Evolutionary conservation across 305 asterid species (phyloP), one percentile per base, ranked within the genome.

Genomic region (Fraxinus paxiana): DNA sequence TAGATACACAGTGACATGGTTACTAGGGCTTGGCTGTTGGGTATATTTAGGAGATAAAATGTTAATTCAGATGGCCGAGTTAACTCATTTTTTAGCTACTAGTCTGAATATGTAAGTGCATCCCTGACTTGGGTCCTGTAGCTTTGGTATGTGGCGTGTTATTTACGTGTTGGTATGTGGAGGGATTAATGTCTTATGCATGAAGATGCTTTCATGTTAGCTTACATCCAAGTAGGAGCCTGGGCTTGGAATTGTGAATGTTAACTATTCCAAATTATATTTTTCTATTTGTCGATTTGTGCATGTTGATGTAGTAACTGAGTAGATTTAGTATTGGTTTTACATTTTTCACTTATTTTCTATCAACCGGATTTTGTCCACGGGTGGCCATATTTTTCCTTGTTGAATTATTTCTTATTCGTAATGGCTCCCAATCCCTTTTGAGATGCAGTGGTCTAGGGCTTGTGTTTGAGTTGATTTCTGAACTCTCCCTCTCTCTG

Each of bases 41-140:
- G 74, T 67, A 15, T 67, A 67, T 74, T 38, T 54, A 80, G 51
- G 67, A 73, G 75, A 43, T 18, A 28, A 10, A 70, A 46, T 56
- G 13, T 18, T 41, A 67, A 26, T 46, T 6, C 7, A 30, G 10
- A 79, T 79, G 51, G 38, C 17, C 15, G 26, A 37, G 10, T 37
- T 35, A 72, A 20, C 28, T 10, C n/a, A 2, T 33, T 18, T 72
- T 9, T 18, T 22, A 20, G 34, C 37, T 71, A 2, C 59, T 48
- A 2, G 2, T 17, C 37, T 35, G 37, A 48, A 51, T 51, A 33
- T 7, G 30, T n/a, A 0, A 59, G 30, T 54, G 65, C 30, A 20
- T 22, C 15, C 69, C 30, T 18, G 3, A 59, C 30, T 59, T 22
- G 15, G 1, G 26, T 22, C 69, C 28, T 59, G 69, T 59, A 59